Evolutionary conservation across 345 rosid species (phyloP).

Genomic region (Acer yangbiense): DNA sequence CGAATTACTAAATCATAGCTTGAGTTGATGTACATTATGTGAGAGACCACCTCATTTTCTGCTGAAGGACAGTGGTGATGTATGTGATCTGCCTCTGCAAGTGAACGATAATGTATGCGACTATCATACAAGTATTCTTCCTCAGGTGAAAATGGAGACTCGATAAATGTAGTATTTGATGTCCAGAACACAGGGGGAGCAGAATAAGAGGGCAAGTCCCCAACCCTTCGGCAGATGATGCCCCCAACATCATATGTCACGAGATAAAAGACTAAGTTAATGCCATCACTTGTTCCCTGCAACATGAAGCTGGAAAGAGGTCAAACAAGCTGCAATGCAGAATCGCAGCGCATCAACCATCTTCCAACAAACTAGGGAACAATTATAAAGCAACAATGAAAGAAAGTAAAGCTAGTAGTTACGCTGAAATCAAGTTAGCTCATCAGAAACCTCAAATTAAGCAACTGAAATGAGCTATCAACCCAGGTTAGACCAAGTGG

Average conservation of each 20-base stretch:
- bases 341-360: slow-evolving; percentile 12
- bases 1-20: slow-evolving; percentile 55
- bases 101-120: slow-evolving; percentile 49
- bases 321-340: slow-evolving; percentile 17
- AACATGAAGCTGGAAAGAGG: slow-evolving; percentile 25
- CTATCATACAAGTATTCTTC: slow-evolving; percentile 57
- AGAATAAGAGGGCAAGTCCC: slow-evolving; percentile 48
- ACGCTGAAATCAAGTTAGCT: background rate
- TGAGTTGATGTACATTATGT: slow-evolving; percentile 61
- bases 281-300: slow-evolving; percentile 74
- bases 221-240: slow-evolving; percentile 71
- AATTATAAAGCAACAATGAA: background rate
- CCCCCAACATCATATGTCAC: slow-evolving; percentile 82
- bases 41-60: slow-evolving; percentile 46
- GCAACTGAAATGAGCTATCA: background rate
- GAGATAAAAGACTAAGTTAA: slow-evolving; percentile 69
- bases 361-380: slow-evolving; percentile 6
- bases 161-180: slow-evolving; percentile 40
- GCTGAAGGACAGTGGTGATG: slow-evolving; percentile 12
- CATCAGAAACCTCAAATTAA: background rate
- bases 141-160: slow-evolving; percentile 53
- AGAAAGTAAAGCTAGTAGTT: background rate
- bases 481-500: background rate
- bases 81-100: slow-evolving; percentile 24
- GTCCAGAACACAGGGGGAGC: slow-evolving; percentile 81